Base-by-base conservation (phyloP, 2,329 filamentous ascomycete species). In the Aspergillus fumigatiaffinis region DNA sequence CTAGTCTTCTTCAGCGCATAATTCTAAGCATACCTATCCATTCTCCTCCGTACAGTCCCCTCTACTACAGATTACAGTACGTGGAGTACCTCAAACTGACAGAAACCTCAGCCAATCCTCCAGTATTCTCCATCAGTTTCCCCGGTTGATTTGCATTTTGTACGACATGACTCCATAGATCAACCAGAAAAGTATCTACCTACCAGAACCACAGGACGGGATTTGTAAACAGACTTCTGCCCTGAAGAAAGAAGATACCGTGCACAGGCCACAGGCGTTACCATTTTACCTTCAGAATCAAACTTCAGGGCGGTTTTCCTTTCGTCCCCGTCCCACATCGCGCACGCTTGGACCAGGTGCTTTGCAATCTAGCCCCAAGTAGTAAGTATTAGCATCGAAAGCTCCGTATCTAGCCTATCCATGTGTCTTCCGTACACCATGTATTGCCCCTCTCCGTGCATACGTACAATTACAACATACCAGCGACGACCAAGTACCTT, bases 291-390 rank as follows among this genome's bases (percentile, higher is more conserved):
- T 29, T 44, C 8, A 20, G 41, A 44, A 21, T 44, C 41, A 20
- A 20, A 23, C 42, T 46, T 46, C 50, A 56, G 55, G 50, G 52
- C 55, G 54, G 56, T 46, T 52, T 52, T 26, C 54, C 47, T 49
- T 56, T 56, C 57, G 47, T 38, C 48, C 46, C 52, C 49, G 54
- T 59, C 52, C 54, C 58, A 56, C 57, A 56, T 46, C 51, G 51
- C 51, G 46, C 51, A 53, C 57, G 57, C 59, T 58, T 61, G 56
- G 55, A 54, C 59, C 53, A 56, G 47, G 48, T 8, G 6, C 20
- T 38, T 32, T 50, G 32, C 23, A 25, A 26, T 12, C 44, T 25
- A 25, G 14, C 44, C 44, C 44, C 12, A 47, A 23, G 23, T 17
- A 47, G 44, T 47, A 21, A 23, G 32, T 35, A 17, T 35, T 35